Base-by-base conservation (phyloP, 2,329 filamentous ascomycete species). In the Fusarium verticillioides region DNA sequence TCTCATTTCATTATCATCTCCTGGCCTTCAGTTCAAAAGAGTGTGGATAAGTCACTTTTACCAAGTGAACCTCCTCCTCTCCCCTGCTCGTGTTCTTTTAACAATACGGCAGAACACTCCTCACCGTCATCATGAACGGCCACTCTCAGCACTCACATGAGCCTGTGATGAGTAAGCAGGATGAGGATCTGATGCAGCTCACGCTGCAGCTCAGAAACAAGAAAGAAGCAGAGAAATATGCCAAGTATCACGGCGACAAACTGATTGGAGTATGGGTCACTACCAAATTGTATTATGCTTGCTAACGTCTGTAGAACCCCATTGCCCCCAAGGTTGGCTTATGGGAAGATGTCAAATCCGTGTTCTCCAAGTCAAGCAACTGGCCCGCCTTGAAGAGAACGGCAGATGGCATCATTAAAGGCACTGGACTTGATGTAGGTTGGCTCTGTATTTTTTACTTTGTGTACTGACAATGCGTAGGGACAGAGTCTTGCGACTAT, bases 201-300 rank as follows among this genome's bases (percentile, higher is more conserved):
- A 67, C 64, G 0, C 8, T 67, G 9, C 60, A 67, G 10, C 64
- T 67, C 21, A 53, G 60, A 53, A 40, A 67, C 37, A 63, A 64
- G n/a, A 44, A 50, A 15, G 49, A 64, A n/a, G 44, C 43, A 0
- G 63, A 58, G 34, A 58, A 64, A 40, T 59, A 53, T 9, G 64
- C 64, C 16, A 67, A 67, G 26, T 67, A 53, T 32, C 64, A 64
- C 19, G 64, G 64, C 37, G 64, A 67, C 39, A 63, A 58, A 4
- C 64, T 67, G 5, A 67, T 67, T 30, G 60, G 60, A 4, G 64
- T 59, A 40, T 40, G 64, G 43, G n/a, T 56, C 12, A 44, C 6
- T 9, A 1, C 18, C 30, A n/a, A 5, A 46, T 34, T 21, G n/a
- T 4, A 16, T 28, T 1, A 11, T 5, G 7, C 9, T 36, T 46